Evolutionary conservation across 2,329 filamentous ascomycete species (phyloP), one percentile per base, ranked within the genome.

Genomic region (Triangularia verruculosa): DNA sequence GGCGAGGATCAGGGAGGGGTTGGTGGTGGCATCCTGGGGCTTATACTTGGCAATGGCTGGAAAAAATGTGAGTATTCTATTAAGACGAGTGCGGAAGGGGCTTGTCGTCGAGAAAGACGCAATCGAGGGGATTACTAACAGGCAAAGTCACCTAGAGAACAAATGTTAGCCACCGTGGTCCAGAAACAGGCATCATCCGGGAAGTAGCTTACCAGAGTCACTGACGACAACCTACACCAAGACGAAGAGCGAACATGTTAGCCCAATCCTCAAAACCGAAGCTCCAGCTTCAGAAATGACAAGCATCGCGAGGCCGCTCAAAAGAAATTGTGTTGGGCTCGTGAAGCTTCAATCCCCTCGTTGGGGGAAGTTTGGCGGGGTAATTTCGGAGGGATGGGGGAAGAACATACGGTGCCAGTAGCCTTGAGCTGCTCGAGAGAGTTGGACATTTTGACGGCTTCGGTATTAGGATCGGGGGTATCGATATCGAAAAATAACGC

Each of bases 1-100:
- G 72, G 93, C 94, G 77, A 99, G 90, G 81, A 99, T 98, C 78
- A 99, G 86, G 69, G 95, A 98, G 66, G 95, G 95, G 89, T 99
- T 99, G 84, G 95, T 99, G 79, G 95, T 99, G 76, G 95, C 95
- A 91, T 99, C 95, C 86, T 99, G 93, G 70, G 95, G 95, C 89
- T 97, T 96, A 89, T 99, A 99, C 86, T 98, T 97, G 85, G 86
- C 93, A 79, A 99, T 99, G 80, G 93, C 93, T 88, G 82, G 78
- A 52, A 52, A 17, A 7, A 12, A 15, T 54, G 51, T 54, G 25
- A 54, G 51, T 54, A 27, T 54, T 24, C n/a, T 2, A 30, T 22
- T 17, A 30, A 9, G 15, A 55, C 20, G 1, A 22, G 27, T 22
- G 27, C 24, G 28, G 17, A 24, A 32, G 57, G 61, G 55, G 28